Evolutionary conservation across 2,329 filamentous ascomycete species (phyloP), one percentile per base, ranked within the genome.

Genomic region (Elsinoe perseae): DNA sequence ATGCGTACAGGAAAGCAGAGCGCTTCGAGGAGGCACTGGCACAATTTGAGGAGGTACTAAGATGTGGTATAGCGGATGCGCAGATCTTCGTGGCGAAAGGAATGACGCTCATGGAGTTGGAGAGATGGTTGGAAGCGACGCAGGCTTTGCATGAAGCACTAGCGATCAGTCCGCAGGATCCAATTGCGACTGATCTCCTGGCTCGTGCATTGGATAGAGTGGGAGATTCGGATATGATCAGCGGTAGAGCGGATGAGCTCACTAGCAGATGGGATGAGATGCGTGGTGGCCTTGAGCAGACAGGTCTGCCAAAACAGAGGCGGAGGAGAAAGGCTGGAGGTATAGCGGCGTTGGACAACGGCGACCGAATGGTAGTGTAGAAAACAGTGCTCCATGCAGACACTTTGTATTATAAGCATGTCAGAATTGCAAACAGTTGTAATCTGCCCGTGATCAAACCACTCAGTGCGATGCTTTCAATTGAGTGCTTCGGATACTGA

Each of bases 11-110:
- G 54, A 84, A 89, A 16, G 73, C 86, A 56, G 80, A 84, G 1
- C 77, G 82, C 57, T 83, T 85, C 62, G 78, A 84, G 27, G 82
- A 87, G 54, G 86, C 92, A 0, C 77, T 97, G 9, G 78, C 77
- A 1, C 82, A 92, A 66, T 97, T 96, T 64, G 87, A 96, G 61
- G 85, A 91, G 65, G 93, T 95, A 27, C 78, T 96, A 27, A 80
- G 92, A 10, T 81, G 88, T 46, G 89, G 89, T 6, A 72, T 76
- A 23, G 90, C 91, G 61, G 87, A 93, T 61, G 79, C 87, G 0
- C 80, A 82, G 27, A 81, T 93, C 2, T 93, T 95, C 66, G 82
- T 83, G 50, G 85, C 89, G 9, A 92, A 95, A 65, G 92, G 89
- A 0, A 76, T 97, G 14, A 86, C 95, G 10, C 77, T 92, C 56